A percentile compares a stretch with the other conserved stretches of the same genome.
phyloP scores from a whole-genome alignment of 2,329 filamentous ascomycete genomes.

The Diaporthe australafricana region DNA sequence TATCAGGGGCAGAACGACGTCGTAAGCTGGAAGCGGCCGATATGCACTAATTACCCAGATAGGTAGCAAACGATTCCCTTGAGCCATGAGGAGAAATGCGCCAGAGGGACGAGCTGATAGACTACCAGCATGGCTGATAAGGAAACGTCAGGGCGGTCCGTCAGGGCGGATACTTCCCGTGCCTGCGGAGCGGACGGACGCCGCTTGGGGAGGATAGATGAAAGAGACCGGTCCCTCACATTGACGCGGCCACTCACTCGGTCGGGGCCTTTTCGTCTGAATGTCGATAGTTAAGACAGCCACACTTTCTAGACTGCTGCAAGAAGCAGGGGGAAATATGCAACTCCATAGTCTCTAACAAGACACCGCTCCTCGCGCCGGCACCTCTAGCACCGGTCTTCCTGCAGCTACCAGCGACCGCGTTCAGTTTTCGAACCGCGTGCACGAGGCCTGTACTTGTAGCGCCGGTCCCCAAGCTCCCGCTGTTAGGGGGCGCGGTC shows the following conservation, averaged over 20 bases:
- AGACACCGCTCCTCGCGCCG: slow-evolving; percentile 7
- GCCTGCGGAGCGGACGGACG: slow-evolving; percentile 47
- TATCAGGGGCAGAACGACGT: slow-evolving; percentile 50
- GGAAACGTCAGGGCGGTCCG: slow-evolving; percentile 51
- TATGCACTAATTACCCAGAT: slow-evolving; percentile 47
- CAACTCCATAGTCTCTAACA: not conserved
- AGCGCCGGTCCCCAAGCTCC: slow-evolving; percentile 44
- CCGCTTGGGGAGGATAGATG: slow-evolving; percentile 44
- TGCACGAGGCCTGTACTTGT: slow-evolving; percentile 52
- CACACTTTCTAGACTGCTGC: slow-evolving; percentile 1
- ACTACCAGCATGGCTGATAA: slow-evolving; percentile 59
- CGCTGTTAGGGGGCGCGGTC: slow-evolving; percentile 49
- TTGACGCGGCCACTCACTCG: slow-evolving; percentile 36
- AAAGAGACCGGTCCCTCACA: slow-evolving; percentile 44
- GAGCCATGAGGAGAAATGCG: slow-evolving; percentile 46
- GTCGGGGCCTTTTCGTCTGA: slow-evolving; percentile 10
- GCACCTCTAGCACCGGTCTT: slow-evolving; percentile 17
- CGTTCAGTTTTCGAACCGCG: slow-evolving; percentile 46
- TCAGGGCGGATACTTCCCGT: slow-evolving; percentile 40
- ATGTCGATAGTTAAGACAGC: not conserved
- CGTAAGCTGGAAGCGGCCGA: slow-evolving; percentile 50
- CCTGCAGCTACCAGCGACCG: slow-evolving; percentile 42
- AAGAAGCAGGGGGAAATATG: not conserved
- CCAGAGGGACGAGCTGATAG: slow-evolving; percentile 54
- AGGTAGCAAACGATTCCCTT: slow-evolving; percentile 50